Base-by-base conservation (phyloP, 2,329 filamentous ascomycete genomes). In the Mariannaea elegans region DNA sequence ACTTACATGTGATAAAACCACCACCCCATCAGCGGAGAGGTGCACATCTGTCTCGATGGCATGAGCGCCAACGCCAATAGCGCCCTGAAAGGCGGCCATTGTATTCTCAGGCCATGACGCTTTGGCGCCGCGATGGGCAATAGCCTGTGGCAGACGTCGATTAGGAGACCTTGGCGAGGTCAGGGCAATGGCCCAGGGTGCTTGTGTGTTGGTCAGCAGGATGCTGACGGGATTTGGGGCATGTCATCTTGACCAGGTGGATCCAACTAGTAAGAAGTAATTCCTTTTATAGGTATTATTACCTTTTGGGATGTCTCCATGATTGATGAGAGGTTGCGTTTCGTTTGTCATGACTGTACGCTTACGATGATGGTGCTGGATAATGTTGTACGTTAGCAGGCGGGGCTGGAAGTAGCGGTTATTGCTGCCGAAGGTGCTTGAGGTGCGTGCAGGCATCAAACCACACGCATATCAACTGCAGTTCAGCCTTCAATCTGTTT, bases 1-100 rank as follows among this genome's bases (percentile, higher is more conserved):
- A 71, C 82, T 74, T 77, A 92, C 90, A 80, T 96, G 93, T 44
- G 90, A 92, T 38, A 98, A 78, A 9, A 98, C 92, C 1, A 97
- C 90, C 0, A 97, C 88, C 7, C 90, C 89, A 71, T 98, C 94
- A 62, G 84, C 87, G 13, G 92, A 89, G 31, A 97, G 77, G 73
- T 96, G 94, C 8, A 97, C 77, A 71, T 98, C 94, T 16, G 93
- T 96, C 79, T 98, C 94, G 24, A 98, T 80, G 0, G 90, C 94
- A 69, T 96, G 87, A 0, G 91, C 87, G 18, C 92, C 92, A 16
- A 87, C 88, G 29, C 87, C 80, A 2, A 94, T 84, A 1, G 93
- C 94, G 24, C 84, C 89, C 57, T 80, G 80, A 77, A 97, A 96
- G 7, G 91, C 90, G 14, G 82, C 84, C 83, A 97, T 87, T 2